These are phyloP conservation scores for Ceratocystis lukuohia DNA, from an alignment of 2,329 filamentous ascomycete species.

Conservation along the genomic window DNA sequence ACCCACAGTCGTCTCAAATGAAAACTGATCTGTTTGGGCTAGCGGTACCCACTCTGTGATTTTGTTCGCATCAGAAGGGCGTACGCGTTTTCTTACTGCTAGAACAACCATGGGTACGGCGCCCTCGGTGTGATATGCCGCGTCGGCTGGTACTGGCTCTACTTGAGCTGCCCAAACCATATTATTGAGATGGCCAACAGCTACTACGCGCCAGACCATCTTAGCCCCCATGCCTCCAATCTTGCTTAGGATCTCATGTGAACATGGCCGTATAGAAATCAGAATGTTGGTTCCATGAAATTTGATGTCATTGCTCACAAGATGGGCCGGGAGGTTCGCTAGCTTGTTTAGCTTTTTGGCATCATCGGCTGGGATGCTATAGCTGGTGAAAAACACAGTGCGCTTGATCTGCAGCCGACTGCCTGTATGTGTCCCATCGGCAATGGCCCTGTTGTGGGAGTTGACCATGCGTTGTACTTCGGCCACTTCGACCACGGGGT, in stretches of 20 bases:
- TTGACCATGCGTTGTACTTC: conserved; percentile 86
- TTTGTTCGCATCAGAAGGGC: conserved; percentile 64
- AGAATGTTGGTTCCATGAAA: conserved; percentile 81
- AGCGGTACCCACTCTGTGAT: conserved; percentile 78
- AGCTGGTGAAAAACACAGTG: conserved; percentile 82
- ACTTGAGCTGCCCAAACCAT: conserved; percentile 79
- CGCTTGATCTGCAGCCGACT: conserved; percentile 61
- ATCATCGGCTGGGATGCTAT: conserved; percentile 63
- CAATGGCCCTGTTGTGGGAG: conserved; percentile 57
- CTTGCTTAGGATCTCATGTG: conserved; percentile 59
- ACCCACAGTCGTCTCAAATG: conserved; percentile 70
- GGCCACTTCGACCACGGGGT: conserved; percentile 65
- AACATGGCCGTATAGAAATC: conserved; percentile 67
- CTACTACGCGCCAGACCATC: conserved; percentile 72
- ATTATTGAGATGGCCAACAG: conserved; percentile 60
- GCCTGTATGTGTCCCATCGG: conserved; percentile 22
- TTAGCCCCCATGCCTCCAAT: conserved; percentile 77
- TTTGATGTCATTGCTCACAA: conserved; percentile 59
- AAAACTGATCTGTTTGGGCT: conserved; percentile 52
- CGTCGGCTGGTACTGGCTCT: conserved; percentile 53
- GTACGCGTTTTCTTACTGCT: conserved; percentile 60
- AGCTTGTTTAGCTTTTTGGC: conserved; percentile 58
- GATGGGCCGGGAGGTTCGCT: conserved; percentile 47
- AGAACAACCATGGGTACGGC: conserved; percentile 67
- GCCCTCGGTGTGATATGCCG: conserved; percentile 66